phyloP scores from a whole-genome alignment of 2,329 filamentous ascomycete species.

The Colletotrichum sp. region DNA sequence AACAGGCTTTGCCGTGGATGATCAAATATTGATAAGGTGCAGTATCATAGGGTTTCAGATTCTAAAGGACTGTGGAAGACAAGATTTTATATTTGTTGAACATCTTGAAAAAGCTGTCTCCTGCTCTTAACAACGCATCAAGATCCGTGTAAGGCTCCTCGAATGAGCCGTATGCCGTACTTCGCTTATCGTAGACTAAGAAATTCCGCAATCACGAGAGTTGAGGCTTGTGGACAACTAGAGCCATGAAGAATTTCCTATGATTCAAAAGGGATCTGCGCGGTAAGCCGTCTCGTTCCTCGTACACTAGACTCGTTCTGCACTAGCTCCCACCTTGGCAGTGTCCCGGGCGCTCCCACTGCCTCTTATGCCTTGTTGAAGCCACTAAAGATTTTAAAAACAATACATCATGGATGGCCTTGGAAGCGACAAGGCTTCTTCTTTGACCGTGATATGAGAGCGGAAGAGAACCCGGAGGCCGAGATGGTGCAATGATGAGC shows the following conservation, averaged over 20 bases:
- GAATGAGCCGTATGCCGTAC: neutral
- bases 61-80: neutral
- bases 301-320: neutral
- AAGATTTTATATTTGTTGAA: neutral
- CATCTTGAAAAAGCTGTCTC: neutral
- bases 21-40: rapidly evolving
- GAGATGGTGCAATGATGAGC: neutral
- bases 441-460: rapidly evolving
- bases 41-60: rapidly evolving
- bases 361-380: rapidly evolving
- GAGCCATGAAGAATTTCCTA: neutral
- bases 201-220: neutral
- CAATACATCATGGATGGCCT: neutral
- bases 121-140: neutral
- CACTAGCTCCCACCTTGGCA: neutral
- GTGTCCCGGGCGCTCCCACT: neutral
- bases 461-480: rapidly evolving
- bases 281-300: neutral
- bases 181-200: neutral
- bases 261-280: neutral
- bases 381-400: rapidly evolving
- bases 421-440: neutral
- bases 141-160: neutral
- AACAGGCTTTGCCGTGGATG: neutral
- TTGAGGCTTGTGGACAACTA: neutral